Conservation (phyloP, 345 rosid genomes). For the Dimocarpus longan region DNA sequence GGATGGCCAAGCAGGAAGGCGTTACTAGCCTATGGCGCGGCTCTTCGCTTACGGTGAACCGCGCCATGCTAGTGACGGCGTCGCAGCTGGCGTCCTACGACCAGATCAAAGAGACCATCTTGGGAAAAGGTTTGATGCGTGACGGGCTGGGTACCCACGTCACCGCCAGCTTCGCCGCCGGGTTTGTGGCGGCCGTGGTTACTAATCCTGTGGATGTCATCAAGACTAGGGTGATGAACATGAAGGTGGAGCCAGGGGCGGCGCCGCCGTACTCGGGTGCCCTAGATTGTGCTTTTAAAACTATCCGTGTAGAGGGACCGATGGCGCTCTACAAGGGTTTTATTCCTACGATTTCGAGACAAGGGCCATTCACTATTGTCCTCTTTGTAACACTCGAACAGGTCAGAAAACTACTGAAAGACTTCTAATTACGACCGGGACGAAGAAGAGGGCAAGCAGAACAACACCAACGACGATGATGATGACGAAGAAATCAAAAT, state of each 20-base stretch:
- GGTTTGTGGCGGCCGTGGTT: conserved; percentile 79
- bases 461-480: background rate
- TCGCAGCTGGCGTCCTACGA: conserved; percentile 87
- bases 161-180: conserved; percentile 78
- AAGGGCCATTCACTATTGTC: conserved; percentile 89
- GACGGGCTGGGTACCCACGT: conserved; percentile 81
- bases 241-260: conserved; percentile 69
- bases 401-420: conserved; percentile 67
- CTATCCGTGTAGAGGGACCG: conserved; percentile 76
- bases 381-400: conserved; percentile 83
- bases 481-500: background rate
- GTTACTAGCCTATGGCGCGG: conserved; percentile 82
- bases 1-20: conserved; percentile 78
- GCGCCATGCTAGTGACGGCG: conserved; percentile 89
- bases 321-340: conserved; percentile 86
- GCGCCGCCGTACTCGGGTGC: conserved; percentile 77
- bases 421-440: conserved; percentile 36
- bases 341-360: conserved; percentile 78
- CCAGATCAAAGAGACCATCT: conserved; percentile 68
- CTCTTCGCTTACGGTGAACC: conserved; percentile 72
- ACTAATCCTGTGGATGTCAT: conserved; percentile 91
- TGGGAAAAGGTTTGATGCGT: conserved; percentile 50
- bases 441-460: too few species aligned
- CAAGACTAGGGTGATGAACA: conserved; percentile 85
- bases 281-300: conserved; percentile 71